Percentiles rank a stretch among this genome's conserved stretches.
Conservation (phyloP, 768 basidiomycete genomes). For the Tylopilus rubrobrunneus region DNA sequence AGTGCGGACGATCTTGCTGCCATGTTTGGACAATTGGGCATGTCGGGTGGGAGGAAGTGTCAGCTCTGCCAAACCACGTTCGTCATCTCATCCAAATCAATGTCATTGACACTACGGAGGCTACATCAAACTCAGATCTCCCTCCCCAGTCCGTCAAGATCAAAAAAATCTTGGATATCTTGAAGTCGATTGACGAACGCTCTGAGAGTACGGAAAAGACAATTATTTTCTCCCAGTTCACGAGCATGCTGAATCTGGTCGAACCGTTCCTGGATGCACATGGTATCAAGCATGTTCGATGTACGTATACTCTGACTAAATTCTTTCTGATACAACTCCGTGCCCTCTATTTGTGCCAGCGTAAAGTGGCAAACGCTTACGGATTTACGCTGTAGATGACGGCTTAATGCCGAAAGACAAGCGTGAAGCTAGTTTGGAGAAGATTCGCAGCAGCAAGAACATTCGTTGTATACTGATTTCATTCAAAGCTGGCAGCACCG, state of each 20-base stretch:
- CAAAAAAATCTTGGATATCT: constrained; percentile 70
- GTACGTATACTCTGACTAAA: constrained; percentile 47
- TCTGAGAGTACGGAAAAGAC: constrained; percentile 76
- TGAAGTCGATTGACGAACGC: constrained; percentile 59
- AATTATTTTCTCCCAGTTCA: constrained; percentile 95
- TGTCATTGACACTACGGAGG: constrained; percentile 34
- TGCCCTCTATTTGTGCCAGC: neutral
- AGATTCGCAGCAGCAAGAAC: constrained; percentile 57
- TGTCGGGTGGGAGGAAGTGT: constrained; percentile 60
- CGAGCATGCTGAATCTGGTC: constrained; percentile 80
- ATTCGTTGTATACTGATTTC: constrained; percentile 87
- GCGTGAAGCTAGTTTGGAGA: constrained; percentile 69
- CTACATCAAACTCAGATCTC: constrained; percentile 27
- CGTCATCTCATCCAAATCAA: constrained; percentile 26
- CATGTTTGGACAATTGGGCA: constrained; percentile 66
- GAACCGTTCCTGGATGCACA: constrained; percentile 75
- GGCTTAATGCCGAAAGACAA: constrained; percentile 78
- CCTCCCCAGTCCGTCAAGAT: constrained; percentile 85
- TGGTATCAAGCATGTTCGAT: constrained; percentile 75
- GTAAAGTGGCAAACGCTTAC: constrained; percentile 3
- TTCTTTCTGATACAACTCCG: neutral
- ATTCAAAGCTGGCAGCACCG: constrained; percentile 95
- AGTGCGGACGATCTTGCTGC: constrained; percentile 74
- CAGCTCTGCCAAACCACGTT: constrained; percentile 73
- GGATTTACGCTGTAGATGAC: constrained; percentile 57